Base-by-base conservation (phyloP, 176 grass and related monocot genomes). In the Pontederia paniculata region DNA sequence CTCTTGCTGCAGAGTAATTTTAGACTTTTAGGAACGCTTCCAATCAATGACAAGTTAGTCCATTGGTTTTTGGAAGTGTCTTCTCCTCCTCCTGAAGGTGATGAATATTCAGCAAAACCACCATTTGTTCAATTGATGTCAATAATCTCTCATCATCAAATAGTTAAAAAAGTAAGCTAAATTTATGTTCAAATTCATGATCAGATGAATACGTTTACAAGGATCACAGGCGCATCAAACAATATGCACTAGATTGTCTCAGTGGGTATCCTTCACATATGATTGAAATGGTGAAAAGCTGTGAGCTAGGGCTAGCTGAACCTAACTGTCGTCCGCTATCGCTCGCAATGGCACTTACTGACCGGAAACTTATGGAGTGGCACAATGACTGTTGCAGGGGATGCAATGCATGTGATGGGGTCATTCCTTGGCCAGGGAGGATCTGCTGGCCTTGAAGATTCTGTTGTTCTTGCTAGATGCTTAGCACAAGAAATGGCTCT, bases 291-390 rank as follows among this genome's bases (percentile, higher is more conserved):
- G 74, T 85, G 18, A 67, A 12, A 25, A 1, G 37, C 10, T 37
- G 57, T n/a, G 86, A 84, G 9, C 44, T 49, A 0, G n/a, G 52
- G 58, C 1, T 65, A 74, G 22, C 16, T 89, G 52, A 71, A 28
- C 60, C 9, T 83, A 8, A n/a, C 17, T 17, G 23, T 48, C 12
- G 5, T 74, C 10, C 25, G 66, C 1, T 78, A 89, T 58, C 42
- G 70, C 17, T 45, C 78, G 15, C 77, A 73, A 0, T 89, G 86
- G n/a, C n/a, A n/a, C n/a, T n/a, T n/a, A n/a, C n/a, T n/a, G n/a
- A n/a, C n/a, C n/a, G n/a, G n/a, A n/a, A n/a, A n/a, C n/a, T n/a
- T n/a, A n/a, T n/a, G n/a, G n/a, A n/a, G n/a, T n/a, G n/a, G n/a
- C n/a, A n/a, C n/a, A n/a, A n/a, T n/a, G n/a, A n/a, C n/a, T n/a